Evolutionary conservation across 2,329 filamentous ascomycete species (phyloP).

Genomic region (Tolypocladium cylindrosporum): DNA sequence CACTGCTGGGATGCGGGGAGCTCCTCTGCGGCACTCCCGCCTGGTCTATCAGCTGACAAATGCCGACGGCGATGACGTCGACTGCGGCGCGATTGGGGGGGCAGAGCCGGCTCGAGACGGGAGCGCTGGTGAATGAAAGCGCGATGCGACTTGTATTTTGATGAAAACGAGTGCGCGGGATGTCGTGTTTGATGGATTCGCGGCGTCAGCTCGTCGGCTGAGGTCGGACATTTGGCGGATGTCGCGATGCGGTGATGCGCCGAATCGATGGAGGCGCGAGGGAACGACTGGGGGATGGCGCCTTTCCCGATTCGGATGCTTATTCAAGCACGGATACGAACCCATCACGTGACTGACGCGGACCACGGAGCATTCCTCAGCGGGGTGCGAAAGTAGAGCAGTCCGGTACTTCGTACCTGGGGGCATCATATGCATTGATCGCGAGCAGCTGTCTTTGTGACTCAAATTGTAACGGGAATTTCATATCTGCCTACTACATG

Average conservation of each 20-base stretch:
- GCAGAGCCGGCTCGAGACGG: slow-evolving; percentile 3
- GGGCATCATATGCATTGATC: no score
- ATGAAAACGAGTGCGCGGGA: slow-evolving; percentile 14
- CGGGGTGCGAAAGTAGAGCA: no score
- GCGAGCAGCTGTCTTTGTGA: no score
- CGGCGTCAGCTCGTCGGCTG: slow-evolving; percentile 3
- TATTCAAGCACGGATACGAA: neutral
- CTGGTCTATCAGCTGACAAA: neutral
- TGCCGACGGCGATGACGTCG: slow-evolving; percentile 9
- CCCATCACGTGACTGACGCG: neutral
- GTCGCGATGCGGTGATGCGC: slow-evolving; percentile 2
- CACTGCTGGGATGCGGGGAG: slow-evolving; percentile 8
- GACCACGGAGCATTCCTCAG: neutral
- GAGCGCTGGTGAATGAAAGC: slow-evolving; percentile 8
- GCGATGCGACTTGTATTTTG: slow-evolving; percentile 15
- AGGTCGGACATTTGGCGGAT: slow-evolving; percentile 8
- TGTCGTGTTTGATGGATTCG: slow-evolving; percentile 9
- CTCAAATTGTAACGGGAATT: no score
- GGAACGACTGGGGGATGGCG: neutral
- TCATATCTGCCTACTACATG: no score
- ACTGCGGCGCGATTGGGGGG: slow-evolving; percentile 1
- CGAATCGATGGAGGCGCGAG: neutral
- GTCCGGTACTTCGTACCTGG: no score
- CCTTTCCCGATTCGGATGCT: neutral
- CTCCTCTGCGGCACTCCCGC: neutral